Evolutionary conservation across 1,284 basidiomycete species (phyloP), one percentile per base, ranked within the genome.

Genomic region (Hemileccinum hortonii): DNA sequence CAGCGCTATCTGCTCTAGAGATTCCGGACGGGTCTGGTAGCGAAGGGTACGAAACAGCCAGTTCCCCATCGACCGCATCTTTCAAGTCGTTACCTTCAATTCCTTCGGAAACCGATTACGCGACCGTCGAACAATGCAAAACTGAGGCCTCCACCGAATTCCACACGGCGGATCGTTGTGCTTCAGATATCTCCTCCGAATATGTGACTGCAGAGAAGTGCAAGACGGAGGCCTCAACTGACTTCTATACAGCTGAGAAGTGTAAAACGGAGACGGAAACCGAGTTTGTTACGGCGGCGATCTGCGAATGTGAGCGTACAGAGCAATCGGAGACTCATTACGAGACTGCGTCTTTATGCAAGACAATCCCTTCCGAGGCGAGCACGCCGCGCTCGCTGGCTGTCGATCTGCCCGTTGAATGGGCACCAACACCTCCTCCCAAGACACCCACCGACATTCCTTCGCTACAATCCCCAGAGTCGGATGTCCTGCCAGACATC

Each of bases 131-230:
- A 30, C 74, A 75, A 54, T 76, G 73, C 52, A 63, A 68, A 33
- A 70, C 75, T 2, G 69, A 73, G 22, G 67, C 67, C 0, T 75
- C 75, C n/a, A 75, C 79, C 3, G 76, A 79, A 37, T 85, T 81
- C 60, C 69, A 73, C 32, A 82, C 82, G 0, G 75, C 69, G 6
- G 61, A 53, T 61, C 74, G 48, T 61, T 75, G 62, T 66, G 18
- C 30, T 24, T 70, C 65, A 0, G 70, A 64, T 21, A 62, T 61
- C 45, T 63, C 66, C 16, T 75, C 80, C 3, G 75, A 75, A 47
- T 83, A 76, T 32, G 62, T 69, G 38, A 80, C 79, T 10, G 79
- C 75, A 4, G 78, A 77, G 37, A 60, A 78, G n/a, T 83, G 80
- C 59, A 73, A 75, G 11, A 77, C 75, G 8, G 77, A 77, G 16